Base-by-base conservation (phyloP, 208 protist species). In the Leishmania mexicana region DNA sequence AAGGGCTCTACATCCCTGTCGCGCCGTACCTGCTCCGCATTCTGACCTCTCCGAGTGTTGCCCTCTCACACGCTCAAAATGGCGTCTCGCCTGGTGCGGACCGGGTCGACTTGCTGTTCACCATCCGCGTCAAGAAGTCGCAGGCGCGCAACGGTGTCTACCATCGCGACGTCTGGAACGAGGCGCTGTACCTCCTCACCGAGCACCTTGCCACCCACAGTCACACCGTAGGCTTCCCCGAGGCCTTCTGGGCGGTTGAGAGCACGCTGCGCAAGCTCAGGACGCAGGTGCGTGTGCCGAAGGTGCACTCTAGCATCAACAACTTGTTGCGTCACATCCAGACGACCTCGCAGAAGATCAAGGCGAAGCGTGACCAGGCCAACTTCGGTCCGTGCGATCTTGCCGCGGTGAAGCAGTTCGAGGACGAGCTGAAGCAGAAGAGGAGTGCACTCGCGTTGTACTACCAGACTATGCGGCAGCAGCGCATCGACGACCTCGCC, bases 1-100 rank as follows among this genome's bases (percentile, higher is more conserved):
- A 98, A 31, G 89, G 90, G 6, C 73, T 96, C 8, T 99, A 98
- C 88, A 98, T 99, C 73, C 97, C 97, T n/a, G 93, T 98, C 13
- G 84, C 93, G 6, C 93, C 97, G 42, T 97, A 97, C 86, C 79
- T 99, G 17, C 87, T 99, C 60, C 97, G 98, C 81, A 96, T 99
- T 57, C 83, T 98, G 40, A 94, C 96, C 70, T 98, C 94, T 38
- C 92, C 93, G 4, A 96, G 91, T 80, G 84, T 98, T 4, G 87
- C 92, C 24, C 89, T 97, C 72, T 85, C 81, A 38, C 82, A 89
- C 79, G 47, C 78, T 5, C 80, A 79, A 2, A 88, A 87, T 81
- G 81, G 81, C 49, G 71, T 60, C 47, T n/a, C 81, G 67, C 91
- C 80, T 35, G 89, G 64, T 73, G 83, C 31, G 71, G 87, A 96